Conservation (phyloP, 1,139 yeast genomes). For the Debaryomyces nepalensis region DNA sequence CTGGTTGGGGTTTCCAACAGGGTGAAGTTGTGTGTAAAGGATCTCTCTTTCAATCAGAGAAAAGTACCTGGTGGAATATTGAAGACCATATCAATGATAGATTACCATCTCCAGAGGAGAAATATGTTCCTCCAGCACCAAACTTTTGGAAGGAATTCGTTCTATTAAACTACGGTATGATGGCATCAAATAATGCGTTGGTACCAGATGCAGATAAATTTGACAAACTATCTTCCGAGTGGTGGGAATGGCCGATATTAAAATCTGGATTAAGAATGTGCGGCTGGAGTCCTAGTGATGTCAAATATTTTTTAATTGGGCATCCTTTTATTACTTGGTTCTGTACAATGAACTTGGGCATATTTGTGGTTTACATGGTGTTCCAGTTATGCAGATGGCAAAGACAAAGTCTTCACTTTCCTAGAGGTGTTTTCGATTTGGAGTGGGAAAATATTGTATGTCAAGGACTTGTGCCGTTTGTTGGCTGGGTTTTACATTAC, state of each 20-base stretch:
- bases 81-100: conserved; percentile 64
- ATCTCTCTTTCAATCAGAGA: conserved; percentile 55
- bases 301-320: conserved; percentile 66
- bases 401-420: conserved; percentile 31
- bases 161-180: conserved; percentile 75
- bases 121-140: conserved; percentile 67
- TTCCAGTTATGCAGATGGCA: conserved; percentile 34
- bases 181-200: conserved; percentile 76
- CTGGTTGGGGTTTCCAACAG: conserved; percentile 82
- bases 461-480: conserved; percentile 37
- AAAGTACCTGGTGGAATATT: conserved; percentile 81
- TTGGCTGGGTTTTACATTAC: conserved; percentile 40
- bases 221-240: conserved; percentile 66
- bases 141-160: conserved; percentile 72
- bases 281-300: conserved; percentile 55
- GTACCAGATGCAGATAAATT: conserved; percentile 72
- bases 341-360: conserved; percentile 38
- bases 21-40: conserved; percentile 77
- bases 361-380: conserved; percentile 26
- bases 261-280: conserved; percentile 71
- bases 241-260: conserved; percentile 85
- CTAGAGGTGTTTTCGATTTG: conserved; percentile 20
- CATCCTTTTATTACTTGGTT: conserved; percentile 72
- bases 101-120: conserved; percentile 39
- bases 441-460: conserved; percentile 32